Evolutionary conservation across 768 basidiomycete genomes (phyloP).

Genomic region (Termitomyces sp.): DNA sequence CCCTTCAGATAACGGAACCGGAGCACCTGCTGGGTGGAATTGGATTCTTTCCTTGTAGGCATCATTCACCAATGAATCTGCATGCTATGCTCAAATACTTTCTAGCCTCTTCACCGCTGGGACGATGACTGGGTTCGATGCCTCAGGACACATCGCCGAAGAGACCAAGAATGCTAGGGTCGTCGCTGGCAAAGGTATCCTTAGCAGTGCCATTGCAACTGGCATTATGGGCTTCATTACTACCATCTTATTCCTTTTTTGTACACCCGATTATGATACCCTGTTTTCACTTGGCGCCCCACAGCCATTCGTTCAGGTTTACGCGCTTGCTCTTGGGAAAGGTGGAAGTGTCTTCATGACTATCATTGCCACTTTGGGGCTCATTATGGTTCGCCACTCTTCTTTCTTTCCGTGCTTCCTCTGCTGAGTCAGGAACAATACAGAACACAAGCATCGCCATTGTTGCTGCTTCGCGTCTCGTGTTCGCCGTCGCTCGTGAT

Average conservation of each 20-base stretch:
- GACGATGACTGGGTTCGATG: conserved; percentile 89
- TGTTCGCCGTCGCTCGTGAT: conserved; percentile 94
- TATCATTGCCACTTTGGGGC: conserved; percentile 74
- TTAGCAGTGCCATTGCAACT: conserved; percentile 73
- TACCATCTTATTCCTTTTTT: conserved; percentile 80
- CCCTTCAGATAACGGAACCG: conserved; percentile 78
- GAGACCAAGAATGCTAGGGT: conserved; percentile 87
- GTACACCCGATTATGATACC: conserved; percentile 72
- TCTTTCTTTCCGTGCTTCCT: not conserved
- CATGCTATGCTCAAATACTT: not conserved
- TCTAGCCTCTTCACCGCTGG: conserved; percentile 80
- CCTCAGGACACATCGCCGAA: conserved; percentile 83
- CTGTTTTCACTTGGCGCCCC: conserved; percentile 78
- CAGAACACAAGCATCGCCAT: conserved; percentile 87
- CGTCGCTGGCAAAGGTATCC: conserved; percentile 78
- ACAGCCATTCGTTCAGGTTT: conserved; percentile 89
- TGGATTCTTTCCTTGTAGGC: conserved; percentile 83
- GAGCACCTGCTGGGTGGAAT: conserved; percentile 85
- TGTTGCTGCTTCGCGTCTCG: conserved; percentile 82
- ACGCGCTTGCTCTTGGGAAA: conserved; percentile 78
- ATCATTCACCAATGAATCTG: not conserved
- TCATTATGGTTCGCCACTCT: conserved; percentile 61
- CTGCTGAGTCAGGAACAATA: not conserved
- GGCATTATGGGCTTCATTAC: conserved; percentile 77
- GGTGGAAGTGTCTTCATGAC: conserved; percentile 87